Evolutionary conservation across 495 filamentous ascomycete genomes (phyloP), one percentile per base, ranked within the genome.

Genomic region (Halenospora varia): DNA sequence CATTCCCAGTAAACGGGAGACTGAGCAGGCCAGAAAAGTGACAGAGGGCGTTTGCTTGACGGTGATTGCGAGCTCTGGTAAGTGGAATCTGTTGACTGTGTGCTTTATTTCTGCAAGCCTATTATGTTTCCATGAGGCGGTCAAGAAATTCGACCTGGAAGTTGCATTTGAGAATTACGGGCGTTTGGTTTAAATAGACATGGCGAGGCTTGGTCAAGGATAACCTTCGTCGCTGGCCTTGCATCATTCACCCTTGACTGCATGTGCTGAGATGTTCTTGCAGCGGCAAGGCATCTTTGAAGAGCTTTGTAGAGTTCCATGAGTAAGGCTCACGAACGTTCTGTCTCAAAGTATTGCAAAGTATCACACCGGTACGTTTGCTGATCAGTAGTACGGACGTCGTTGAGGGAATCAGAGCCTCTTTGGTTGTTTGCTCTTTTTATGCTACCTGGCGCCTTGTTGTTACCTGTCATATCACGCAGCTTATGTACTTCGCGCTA

Each of bases 401-500:
- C 46, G 51, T 64, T 57, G 25, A 52, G 24, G 18, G 42, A 17
- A 24, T 4, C 6, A 6, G 25, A 35, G 47, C 13, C 47, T 49
- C 26, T 20, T 64, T 35, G 18, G 23, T 26, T 64, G 62, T 61
- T 64, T 64, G 58, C 62, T 64, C 19, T 53, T 45, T 19, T 54
- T 25, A 53, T 59, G 42, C 41, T 51, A 53, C 53, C 24, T 53
- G 13, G 50, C 25, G 35, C 24, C 39, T 25, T 55, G 18, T 64
- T 51, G 55, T 63, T 54, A 45, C 53, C 50, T 64, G 57, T 58
- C 58, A 58, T 50, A 50, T 62, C 49, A 55, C 42, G 20, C 54
- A 53, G 46, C n/a, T 15, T 26, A 24, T 58, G 51, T 42, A 48
- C 48, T 19, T 46, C 4, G 9, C 2, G 1, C 53, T 49, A 10